Conservation (phyloP, 208 protist genomes). For the Trypanosoma theileri region DNA sequence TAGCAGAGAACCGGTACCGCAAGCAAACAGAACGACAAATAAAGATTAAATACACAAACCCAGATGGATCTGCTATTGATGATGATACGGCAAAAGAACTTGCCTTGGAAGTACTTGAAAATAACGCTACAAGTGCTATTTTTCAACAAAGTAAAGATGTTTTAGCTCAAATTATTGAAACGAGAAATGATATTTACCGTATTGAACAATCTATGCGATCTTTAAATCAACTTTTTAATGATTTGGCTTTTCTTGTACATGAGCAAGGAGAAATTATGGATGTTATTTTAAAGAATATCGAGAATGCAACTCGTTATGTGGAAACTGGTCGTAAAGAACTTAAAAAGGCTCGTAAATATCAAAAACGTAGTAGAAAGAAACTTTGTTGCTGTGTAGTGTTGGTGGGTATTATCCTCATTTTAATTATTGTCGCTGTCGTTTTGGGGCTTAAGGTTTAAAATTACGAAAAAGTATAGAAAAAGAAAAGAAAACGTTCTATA, state of each 20-base stretch:
- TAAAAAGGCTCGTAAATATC: slow-evolving; percentile 74
- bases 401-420: slow-evolving; percentile 38
- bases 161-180: slow-evolving; percentile 82
- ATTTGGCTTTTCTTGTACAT: slow-evolving; percentile 86
- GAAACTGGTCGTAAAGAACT: slow-evolving; percentile 65
- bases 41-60: slow-evolving; percentile 89
- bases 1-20: slow-evolving; percentile 69
- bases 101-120: slow-evolving; percentile 78
- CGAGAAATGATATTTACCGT: slow-evolving; percentile 86
- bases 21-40: slow-evolving; percentile 87
- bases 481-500: background rate
- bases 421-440: slow-evolving; percentile 53
- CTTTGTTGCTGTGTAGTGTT: slow-evolving; percentile 62
- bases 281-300: slow-evolving; percentile 80
- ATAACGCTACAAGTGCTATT: slow-evolving; percentile 73
- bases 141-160: slow-evolving; percentile 91
- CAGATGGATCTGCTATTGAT: slow-evolving; percentile 72
- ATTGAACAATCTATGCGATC: slow-evolving; percentile 89
- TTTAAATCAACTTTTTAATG: slow-evolving; percentile 88
- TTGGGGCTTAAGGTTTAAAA: slow-evolving; percentile 31
- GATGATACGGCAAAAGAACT: slow-evolving; percentile 69
- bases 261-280: slow-evolving; percentile 89
- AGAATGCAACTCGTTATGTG: slow-evolving; percentile 52
- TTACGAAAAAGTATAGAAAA: background rate
- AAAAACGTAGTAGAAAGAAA: slow-evolving; percentile 79